Evolutionary conservation across 805 yeast species (phyloP).

Genomic region (Starmera quercuum): DNA sequence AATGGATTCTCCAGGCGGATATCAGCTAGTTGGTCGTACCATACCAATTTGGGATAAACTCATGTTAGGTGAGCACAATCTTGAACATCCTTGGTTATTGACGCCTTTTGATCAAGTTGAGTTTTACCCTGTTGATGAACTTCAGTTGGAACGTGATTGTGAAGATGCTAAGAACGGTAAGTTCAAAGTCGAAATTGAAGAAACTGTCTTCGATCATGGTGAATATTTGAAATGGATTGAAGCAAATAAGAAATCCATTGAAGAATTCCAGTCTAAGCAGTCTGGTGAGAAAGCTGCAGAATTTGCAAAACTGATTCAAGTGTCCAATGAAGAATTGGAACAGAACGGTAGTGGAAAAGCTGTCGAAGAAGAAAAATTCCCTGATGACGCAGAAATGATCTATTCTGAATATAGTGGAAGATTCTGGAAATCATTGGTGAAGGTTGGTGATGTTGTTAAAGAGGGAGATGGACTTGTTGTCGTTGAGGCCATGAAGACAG

Average conservation of each 20-base stretch:
- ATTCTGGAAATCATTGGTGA: slow-evolving; percentile 87
- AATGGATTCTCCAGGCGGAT: slow-evolving; percentile 95
- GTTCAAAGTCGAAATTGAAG: slow-evolving; percentile 66
- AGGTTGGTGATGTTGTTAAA: slow-evolving; percentile 67
- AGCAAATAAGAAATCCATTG: slow-evolving; percentile 65
- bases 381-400: slow-evolving; percentile 75
- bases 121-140: slow-evolving; percentile 86
- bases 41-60: slow-evolving; percentile 97
- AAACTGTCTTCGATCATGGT: slow-evolving; percentile 75
- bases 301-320: slow-evolving; percentile 75
- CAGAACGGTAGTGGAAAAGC: slow-evolving; percentile 39
- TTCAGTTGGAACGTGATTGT: slow-evolving; percentile 61
- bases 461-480: slow-evolving; percentile 78
- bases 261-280: slow-evolving; percentile 56
- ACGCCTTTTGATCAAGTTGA: slow-evolving; percentile 92
- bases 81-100: slow-evolving; percentile 79
- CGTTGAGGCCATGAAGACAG: slow-evolving; percentile 98
- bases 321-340: slow-evolving; percentile 68
- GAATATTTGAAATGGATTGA: slow-evolving; percentile 74
- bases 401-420: slow-evolving; percentile 96
- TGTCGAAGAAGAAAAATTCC: slow-evolving; percentile 45
- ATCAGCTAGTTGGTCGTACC: slow-evolving; percentile 93
- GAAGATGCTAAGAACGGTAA: slow-evolving; percentile 77
- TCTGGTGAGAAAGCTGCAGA: slow-evolving; percentile 79
- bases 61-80: slow-evolving; percentile 58